Base-by-base conservation (phyloP, 1,139 yeast species). In the Geotrichum cucujoidarum region DNA sequence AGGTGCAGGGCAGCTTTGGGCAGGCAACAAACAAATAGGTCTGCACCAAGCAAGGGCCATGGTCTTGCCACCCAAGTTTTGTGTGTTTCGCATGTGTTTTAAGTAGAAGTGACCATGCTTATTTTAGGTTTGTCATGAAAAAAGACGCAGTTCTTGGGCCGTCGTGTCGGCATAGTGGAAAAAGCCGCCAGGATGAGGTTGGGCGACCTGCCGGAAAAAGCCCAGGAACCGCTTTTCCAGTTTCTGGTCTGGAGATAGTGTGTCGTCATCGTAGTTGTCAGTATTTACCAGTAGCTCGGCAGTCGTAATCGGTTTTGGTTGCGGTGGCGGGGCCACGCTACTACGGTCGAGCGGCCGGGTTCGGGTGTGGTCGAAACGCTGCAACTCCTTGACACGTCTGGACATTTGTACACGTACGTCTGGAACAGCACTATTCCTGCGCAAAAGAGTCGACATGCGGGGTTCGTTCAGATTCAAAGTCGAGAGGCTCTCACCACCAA, bases 391-490 rank as follows among this genome's bases (percentile, higher is more conserved):
- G 13, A 39, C 25, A 14, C 24, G 17, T 22, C 13, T 33, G 11
- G 38, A 33, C 25, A 42, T 42, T 22, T 32, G 44, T 4, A 16
- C 17, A 7, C 37, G 39, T 18, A 42, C 10, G 21, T 27, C 31
- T 13, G 40, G 34, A 20, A 42, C 31, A 7, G 7, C 21, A 11
- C 14, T 7, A 36, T 16, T 36, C 21, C 18, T 5, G 13, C 20
- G 10, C 16, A 8, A 8, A 27, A 21, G 25, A 36, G 22, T 35
- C 27, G 25, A 40, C 7, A 27, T 22, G 18, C 16, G 17, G 27
- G 40, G 18, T 5, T 42, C 39, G 24, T 30, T 31, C 7, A 39
- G 35, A n/a, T 21, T 29, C 18, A 42, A 25, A 3, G 34, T 27
- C 10, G 29, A 42, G 17, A 42, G 24, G 40, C 20, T 21, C 5